Evolutionary conservation across 2,329 filamentous ascomycete species (phyloP).

Genomic region (Diaporthe citri): DNA sequence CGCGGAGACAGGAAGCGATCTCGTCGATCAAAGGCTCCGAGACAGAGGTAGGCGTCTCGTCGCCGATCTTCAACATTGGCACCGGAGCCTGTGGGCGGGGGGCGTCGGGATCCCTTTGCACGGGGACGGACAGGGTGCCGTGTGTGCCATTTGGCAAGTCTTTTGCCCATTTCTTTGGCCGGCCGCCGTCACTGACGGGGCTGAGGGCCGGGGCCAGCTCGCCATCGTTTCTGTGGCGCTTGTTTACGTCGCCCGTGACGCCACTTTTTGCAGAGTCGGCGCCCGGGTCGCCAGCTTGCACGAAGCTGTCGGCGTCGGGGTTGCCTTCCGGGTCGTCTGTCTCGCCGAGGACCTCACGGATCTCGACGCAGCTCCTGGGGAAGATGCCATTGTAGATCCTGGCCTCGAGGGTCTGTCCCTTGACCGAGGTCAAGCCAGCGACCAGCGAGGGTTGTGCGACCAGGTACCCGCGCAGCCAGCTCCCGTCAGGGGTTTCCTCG

Average conservation of each 20-base stretch:
- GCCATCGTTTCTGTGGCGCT: conserved; percentile 52
- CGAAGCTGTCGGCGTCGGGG: conserved; percentile 51
- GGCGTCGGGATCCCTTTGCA: conserved; percentile 73
- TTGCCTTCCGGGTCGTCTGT: conserved; percentile 66
- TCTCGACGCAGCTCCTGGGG: conserved; percentile 92
- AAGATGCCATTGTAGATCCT: conserved; percentile 99
- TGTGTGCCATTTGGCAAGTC: conserved; percentile 56
- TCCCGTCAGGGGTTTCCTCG: conserved; percentile 90
- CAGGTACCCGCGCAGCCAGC: conserved; percentile 96
- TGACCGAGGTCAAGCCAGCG: conserved; percentile 89
- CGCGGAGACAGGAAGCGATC: conserved; percentile 93
- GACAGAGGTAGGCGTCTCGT: conserved; percentile 91
- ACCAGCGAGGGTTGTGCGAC: conserved; percentile 94
- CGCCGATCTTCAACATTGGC: conserved; percentile 96
- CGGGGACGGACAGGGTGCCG: conserved; percentile 60
- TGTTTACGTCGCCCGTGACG: conserved; percentile 52
- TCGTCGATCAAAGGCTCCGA: conserved; percentile 96
- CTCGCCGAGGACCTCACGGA: conserved; percentile 91
- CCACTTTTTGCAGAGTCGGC: conserved; percentile 69
- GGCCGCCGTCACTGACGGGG: conserved; percentile 38
- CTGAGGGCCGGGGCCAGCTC: conserved; percentile 41
- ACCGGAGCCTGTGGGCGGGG: conserved; percentile 91
- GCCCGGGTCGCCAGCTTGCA: conserved; percentile 50
- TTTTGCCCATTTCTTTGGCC: conserved; percentile 41
- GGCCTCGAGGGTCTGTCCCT: conserved; percentile 93